Percentiles rank a stretch among this genome's conserved stretches.
These are phyloP conservation scores for Aspergillus fumigatiaffinis DNA, from an alignment of 2,329 filamentous ascomycete species.

Conservation along the genomic window DNA sequence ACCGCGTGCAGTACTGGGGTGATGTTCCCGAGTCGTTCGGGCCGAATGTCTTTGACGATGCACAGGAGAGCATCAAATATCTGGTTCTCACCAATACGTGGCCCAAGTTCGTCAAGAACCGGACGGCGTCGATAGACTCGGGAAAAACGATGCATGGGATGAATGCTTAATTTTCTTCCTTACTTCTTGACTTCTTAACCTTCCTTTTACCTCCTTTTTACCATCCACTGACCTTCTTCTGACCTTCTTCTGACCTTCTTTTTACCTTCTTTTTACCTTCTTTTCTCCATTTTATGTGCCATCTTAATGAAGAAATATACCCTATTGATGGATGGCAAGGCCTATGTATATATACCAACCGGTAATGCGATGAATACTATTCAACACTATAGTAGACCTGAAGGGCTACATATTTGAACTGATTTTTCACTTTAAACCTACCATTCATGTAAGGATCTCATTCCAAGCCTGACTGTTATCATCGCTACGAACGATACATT, in stretches of 20 bases:
- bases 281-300: not conserved
- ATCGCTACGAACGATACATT: too few species aligned
- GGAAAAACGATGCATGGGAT: constrained; percentile 4
- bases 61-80: constrained; percentile 61
- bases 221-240: too few species aligned
- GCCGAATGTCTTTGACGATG: constrained; percentile 54
- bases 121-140: constrained; percentile 17
- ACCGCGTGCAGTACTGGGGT: constrained; percentile 30
- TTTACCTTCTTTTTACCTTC: not conserved
- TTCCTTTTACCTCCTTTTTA: too few species aligned
- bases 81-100: constrained; percentile 66
- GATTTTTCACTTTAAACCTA: too few species aligned
- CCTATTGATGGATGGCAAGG: not conserved
- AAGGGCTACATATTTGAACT: too few species aligned
- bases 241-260: too few species aligned
- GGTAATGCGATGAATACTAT: not conserved
- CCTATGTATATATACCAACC: not conserved
- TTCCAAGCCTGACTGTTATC: too few species aligned
- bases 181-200: not conserved
- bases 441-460: too few species aligned
- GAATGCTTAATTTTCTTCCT: not conserved
- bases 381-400: not conserved
- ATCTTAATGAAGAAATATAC: not conserved
- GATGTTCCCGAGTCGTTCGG: constrained; percentile 47
- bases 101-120: constrained; percentile 41